Percentiles rank a stretch among this genome's conserved stretches.
These are phyloP conservation scores for Talaromyces sp. DNA, from an alignment of 2,329 filamentous ascomycete species.

Conservation along the genomic window DNA sequence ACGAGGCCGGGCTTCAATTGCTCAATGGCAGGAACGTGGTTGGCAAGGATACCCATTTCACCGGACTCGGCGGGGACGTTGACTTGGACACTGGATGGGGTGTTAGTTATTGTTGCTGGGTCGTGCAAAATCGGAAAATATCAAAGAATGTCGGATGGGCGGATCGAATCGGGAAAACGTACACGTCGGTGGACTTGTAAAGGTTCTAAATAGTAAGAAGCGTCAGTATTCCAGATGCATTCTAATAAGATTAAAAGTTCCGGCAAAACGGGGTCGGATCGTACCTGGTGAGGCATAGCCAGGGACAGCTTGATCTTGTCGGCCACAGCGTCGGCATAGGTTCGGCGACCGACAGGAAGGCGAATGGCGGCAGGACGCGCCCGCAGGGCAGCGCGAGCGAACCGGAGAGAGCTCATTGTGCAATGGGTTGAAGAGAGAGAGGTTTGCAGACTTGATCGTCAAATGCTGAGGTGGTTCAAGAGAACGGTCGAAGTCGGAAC, in stretches of 20 bases:
- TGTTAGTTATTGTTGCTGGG: slow-evolving; percentile 13
- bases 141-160: background rate
- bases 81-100: slow-evolving; percentile 79
- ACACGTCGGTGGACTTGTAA: slow-evolving; percentile 68
- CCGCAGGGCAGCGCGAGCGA: slow-evolving; percentile 84
- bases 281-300: slow-evolving; percentile 96
- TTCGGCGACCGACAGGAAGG: slow-evolving; percentile 74
- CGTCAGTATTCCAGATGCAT: background rate
- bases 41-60: slow-evolving; percentile 98
- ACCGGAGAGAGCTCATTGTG: slow-evolving; percentile 86
- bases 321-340: slow-evolving; percentile 81
- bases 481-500: slow-evolving; percentile 16
- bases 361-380: slow-evolving; percentile 72
- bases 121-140: background rate
- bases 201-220: slow-evolving; percentile 48
- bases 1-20: slow-evolving; percentile 96
- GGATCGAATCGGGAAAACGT: slow-evolving; percentile 35
- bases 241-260: slow-evolving; percentile 10
- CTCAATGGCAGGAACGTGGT: slow-evolving; percentile 98
- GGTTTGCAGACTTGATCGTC: slow-evolving; percentile 12
- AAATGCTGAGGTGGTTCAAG: slow-evolving; percentile 13
- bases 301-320: slow-evolving; percentile 99
- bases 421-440: slow-evolving; percentile 27
- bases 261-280: slow-evolving; percentile 26
- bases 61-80: slow-evolving; percentile 97